Conservation (phyloP, 306 rosid species). For the Castanospermum australe region DNA sequence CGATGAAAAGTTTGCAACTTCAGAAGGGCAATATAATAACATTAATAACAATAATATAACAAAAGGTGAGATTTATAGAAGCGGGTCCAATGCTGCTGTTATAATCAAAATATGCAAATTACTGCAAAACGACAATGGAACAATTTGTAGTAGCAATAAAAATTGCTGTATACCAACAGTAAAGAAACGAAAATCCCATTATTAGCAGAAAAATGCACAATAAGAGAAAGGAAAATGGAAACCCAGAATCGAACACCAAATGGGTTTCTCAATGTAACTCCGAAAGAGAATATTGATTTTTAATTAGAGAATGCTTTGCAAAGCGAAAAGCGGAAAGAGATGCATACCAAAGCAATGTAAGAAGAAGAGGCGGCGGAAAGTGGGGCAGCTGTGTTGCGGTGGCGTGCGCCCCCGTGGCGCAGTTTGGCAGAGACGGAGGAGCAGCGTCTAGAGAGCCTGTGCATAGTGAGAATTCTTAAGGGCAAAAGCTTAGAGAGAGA, state of each 20-base stretch:
- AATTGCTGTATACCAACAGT: not conserved
- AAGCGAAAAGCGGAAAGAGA: not conserved
- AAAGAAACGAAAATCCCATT: not conserved
- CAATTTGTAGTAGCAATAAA: not conserved
- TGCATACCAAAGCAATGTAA: constrained; percentile 37
- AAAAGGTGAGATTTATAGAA: not conserved
- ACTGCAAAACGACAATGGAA: not conserved
- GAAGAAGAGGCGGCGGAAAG: constrained; percentile 41
- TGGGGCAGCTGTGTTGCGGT: constrained; percentile 39
- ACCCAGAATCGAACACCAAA: not conserved
- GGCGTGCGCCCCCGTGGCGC: constrained; percentile 50
- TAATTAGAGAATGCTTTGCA: not conserved
- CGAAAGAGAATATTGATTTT: not conserved
- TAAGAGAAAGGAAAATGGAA: not conserved
- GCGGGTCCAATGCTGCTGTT: not conserved
- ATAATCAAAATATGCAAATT: not conserved
- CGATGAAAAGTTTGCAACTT: not conserved
- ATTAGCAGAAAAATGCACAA: not conserved
- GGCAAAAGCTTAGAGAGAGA: not conserved
- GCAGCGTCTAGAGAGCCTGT: constrained; percentile 65
- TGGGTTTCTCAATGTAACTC: not conserved
- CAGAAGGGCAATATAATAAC: too few species aligned
- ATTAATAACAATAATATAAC: not conserved
- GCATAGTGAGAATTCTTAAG: constrained; percentile 42
- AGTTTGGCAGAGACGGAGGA: constrained; percentile 60